Conservation (phyloP, 1,284 basidiomycete genomes). For the Cryptococcus deneoformans region DNA sequence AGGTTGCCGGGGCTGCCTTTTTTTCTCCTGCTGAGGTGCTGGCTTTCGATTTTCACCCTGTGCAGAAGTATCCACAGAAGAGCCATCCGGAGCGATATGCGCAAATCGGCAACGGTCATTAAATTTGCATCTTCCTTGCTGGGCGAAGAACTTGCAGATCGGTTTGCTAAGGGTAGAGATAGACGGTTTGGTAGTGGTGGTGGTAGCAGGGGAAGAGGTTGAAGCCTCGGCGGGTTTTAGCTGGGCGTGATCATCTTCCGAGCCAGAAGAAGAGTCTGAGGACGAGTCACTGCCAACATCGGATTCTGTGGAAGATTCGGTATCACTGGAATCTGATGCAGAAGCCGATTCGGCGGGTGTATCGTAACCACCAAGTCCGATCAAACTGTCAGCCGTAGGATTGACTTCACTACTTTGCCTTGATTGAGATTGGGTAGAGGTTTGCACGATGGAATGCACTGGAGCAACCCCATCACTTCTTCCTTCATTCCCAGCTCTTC, state of each 20-base stretch:
- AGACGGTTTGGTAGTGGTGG: neutral
- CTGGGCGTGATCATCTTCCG: slow-evolving; percentile 3
- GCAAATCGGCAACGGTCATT: slow-evolving; percentile 36
- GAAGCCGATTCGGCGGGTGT: slow-evolving; percentile 2
- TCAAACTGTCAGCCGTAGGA: neutral
- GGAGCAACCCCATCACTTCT: slow-evolving; percentile 3
- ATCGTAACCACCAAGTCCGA: slow-evolving; percentile 11
- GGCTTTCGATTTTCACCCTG: neutral
- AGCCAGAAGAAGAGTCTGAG: slow-evolving; percentile 17
- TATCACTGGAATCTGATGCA: neutral
- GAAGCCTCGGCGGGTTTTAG: neutral
- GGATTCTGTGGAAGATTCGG: neutral
- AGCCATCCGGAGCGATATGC: slow-evolving; percentile 16
- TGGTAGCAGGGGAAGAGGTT: neutral
- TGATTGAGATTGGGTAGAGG: neutral
- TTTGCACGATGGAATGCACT: neutral
- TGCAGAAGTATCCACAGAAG: neutral
- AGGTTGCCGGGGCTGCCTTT: slow-evolving; percentile 54
- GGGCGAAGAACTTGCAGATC: slow-evolving; percentile 39
- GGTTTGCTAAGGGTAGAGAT: slow-evolving; percentile 5
- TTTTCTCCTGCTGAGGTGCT: neutral
- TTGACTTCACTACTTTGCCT: neutral
- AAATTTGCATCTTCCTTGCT: slow-evolving; percentile 35
- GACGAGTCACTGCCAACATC: slow-evolving; percentile 7
- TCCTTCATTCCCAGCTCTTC: slow-evolving; percentile 11